Evolutionary conservation across 2,329 filamentous ascomycete species (phyloP).

Genomic region (Alternaria dauci): DNA sequence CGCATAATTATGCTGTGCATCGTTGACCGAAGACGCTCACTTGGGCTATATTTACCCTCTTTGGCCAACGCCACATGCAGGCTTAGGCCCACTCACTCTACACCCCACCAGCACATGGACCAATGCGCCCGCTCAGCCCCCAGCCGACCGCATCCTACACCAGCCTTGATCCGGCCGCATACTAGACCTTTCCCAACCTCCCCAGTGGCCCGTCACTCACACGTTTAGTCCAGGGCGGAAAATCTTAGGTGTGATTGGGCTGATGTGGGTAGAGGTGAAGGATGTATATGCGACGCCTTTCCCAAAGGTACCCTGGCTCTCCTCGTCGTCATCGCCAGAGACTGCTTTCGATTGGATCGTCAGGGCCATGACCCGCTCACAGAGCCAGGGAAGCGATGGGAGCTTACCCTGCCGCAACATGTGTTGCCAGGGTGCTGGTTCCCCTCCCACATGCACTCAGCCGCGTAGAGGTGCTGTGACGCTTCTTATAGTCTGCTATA

Average conservation of each 20-base stretch:
- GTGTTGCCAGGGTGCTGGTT: slow-evolving; percentile 16
- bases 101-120: slow-evolving; percentile 24
- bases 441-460: slow-evolving; percentile 20
- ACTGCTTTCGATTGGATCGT: slow-evolving; percentile 27
- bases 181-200: not conserved
- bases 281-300: slow-evolving; percentile 9
- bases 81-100: slow-evolving; percentile 24
- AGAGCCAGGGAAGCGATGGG: slow-evolving; percentile 26
- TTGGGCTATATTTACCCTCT: slow-evolving; percentile 29
- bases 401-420: slow-evolving; percentile 25
- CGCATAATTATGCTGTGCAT: slow-evolving; percentile 16
- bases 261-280: slow-evolving; percentile 6
- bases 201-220: not conserved
- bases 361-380: slow-evolving; percentile 23
- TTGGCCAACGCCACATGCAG: slow-evolving; percentile 24
- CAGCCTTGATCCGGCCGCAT: not conserved
- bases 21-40: slow-evolving; percentile 20
- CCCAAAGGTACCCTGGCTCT: slow-evolving; percentile 20
- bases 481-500: slow-evolving; percentile 20
- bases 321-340: slow-evolving; percentile 24
- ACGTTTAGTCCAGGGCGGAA: not conserved
- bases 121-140: slow-evolving; percentile 36
- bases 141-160: slow-evolving; percentile 21
- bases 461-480: slow-evolving; percentile 13
- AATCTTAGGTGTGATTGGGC: slow-evolving; percentile 4